A percentile compares a stretch with the other conserved stretches of the same genome.
These are phyloP conservation scores for Selaginella tamariscina DNA, from an alignment of 75 land plant species.

Conservation along the genomic window DNA sequence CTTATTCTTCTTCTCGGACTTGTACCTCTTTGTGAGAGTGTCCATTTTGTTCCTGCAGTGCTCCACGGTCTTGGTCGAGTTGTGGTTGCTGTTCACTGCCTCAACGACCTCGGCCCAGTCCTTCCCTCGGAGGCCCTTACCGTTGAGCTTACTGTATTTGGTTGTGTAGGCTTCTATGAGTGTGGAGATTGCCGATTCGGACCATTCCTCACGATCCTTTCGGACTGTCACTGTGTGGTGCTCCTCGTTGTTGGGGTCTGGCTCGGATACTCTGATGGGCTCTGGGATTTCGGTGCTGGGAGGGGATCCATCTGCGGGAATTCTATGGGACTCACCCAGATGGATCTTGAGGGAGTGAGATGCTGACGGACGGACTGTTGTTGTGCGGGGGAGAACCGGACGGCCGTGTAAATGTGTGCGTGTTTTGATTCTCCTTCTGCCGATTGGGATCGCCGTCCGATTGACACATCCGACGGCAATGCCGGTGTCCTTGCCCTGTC, in stretches of 20 bases:
- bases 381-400: no score
- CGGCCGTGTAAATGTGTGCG: no score
- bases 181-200: constrained; percentile 11
- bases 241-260: neutral
- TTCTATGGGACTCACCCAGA: no score
- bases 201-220: constrained; percentile 8
- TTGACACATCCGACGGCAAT: neutral
- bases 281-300: no score
- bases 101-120: constrained; percentile 15
- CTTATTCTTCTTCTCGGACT: constrained; percentile 9
- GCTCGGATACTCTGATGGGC: no score
- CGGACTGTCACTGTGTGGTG: neutral
- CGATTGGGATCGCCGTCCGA: neutral
- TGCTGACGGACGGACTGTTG: neutral
- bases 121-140: neutral
- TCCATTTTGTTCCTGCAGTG: constrained; percentile 12
- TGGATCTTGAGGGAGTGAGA: neutral
- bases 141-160: constrained; percentile 8
- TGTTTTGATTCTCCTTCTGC: neutral
- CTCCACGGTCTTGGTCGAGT: neutral
- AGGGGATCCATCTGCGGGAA: no score
- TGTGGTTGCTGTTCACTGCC: constrained; percentile 13
- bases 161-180: constrained; percentile 7
- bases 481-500: neutral
- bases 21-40: constrained; percentile 9